Evolutionary conservation across 2,329 filamentous ascomycete genomes (phyloP), one percentile per base, ranked within the genome.

Genomic region (Pseudopithomyces chartarum): DNA sequence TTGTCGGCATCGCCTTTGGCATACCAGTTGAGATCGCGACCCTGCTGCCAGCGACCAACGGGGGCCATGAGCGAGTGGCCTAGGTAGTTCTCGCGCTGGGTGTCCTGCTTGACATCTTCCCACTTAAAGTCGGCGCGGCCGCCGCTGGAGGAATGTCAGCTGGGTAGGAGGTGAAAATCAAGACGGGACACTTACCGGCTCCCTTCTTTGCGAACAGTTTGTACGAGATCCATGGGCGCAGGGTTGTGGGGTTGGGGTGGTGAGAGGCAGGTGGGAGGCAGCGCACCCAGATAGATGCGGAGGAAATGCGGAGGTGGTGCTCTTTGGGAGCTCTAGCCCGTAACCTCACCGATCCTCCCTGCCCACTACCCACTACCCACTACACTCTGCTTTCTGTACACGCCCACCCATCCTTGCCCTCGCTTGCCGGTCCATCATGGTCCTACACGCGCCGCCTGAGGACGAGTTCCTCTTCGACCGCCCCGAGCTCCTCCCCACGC

Each of bases 91-190:
- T 99, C 93, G 76, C 95, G 92, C 71, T 97, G 93, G 20, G 85
- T 80, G 48, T 92, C 96, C 63, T 83, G 87, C 74, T 94, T 89
- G 71, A 99, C 94, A 66, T 97, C 92, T 63, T 94, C 90, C 95
- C 95, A 98, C 79, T 89, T 93, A 81, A 99, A 99, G 76, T 97
- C 92, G 77, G 90, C 90, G 73, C 83, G 84, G 58, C 95, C 95
- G 70, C 95, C 95, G 64, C 95, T 85, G 59, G 22, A 13, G 1
- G 17, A 52, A 19, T 23, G 38, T 68, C 53, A 65, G 59, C 23
- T 22, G 34, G 4, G 19, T 15, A 17, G 3, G 4, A 4, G 26
- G 10, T 15, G 38, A 13, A 20, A 7, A 23, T 13, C 46, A 13
- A 13, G 2, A 32, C 3, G 22, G 33, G 11, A 4, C 13, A 54